Evolutionary conservation across 2,329 filamentous ascomycete species (phyloP).

Genomic region (Cytospora chrysosperma): DNA sequence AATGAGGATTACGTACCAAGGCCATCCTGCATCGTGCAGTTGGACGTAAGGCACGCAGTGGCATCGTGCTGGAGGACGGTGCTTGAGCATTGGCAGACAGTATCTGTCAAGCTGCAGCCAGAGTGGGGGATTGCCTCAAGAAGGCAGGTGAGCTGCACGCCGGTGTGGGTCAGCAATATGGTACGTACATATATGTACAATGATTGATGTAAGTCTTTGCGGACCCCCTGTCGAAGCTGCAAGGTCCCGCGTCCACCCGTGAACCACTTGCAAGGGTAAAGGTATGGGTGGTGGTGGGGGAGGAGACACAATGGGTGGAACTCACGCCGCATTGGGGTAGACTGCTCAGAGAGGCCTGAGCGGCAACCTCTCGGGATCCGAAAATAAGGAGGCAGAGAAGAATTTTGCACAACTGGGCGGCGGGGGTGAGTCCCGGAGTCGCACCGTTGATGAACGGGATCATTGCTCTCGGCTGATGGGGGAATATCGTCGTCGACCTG

Average conservation of each 20-base stretch:
- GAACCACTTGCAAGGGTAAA: no score
- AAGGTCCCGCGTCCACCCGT: not conserved
- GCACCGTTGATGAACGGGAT: not conserved
- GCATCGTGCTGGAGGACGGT: constrained; percentile 1
- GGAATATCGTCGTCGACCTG: not conserved
- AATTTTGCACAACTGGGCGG: not conserved
- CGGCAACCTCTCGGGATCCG: not conserved
- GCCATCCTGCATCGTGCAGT: constrained; percentile 20
- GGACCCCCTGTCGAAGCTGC: not conserved
- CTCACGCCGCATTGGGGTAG: constrained; percentile 18
- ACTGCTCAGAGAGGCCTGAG: constrained; percentile 6
- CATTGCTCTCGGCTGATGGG: not conserved
- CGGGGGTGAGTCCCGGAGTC: not conserved
- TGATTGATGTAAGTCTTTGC: not conserved
- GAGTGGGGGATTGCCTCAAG: constrained; percentile 10
- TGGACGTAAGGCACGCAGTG: constrained; percentile 11
- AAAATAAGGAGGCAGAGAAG: constrained; percentile 12
- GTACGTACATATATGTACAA: no score
- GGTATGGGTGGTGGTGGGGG: not conserved
- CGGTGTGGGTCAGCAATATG: not conserved
- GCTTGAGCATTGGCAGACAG: constrained; percentile 16
- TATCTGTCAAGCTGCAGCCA: constrained; percentile 2
- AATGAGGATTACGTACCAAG: constrained; percentile 14
- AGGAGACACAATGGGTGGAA: not conserved
- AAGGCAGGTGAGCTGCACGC: constrained; percentile 18